These are phyloP conservation scores for Inonotus hispidus DNA, from an alignment of 1,284 basidiomycete genomes.

Conservation along the genomic window DNA sequence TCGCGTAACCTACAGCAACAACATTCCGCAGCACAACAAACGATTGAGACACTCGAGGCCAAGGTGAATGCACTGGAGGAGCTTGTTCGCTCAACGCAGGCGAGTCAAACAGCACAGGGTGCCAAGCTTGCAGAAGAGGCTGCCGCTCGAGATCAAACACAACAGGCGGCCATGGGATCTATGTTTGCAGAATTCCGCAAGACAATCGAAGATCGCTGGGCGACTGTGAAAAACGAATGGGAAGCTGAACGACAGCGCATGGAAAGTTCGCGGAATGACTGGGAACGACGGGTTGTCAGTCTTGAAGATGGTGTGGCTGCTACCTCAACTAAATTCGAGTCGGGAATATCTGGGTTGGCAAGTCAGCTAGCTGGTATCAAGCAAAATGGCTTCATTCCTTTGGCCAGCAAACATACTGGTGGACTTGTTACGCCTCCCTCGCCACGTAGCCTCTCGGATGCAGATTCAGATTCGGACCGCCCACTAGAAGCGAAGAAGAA, in stretches of 20 bases:
- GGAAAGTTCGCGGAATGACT: constrained; percentile 71
- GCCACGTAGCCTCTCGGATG: constrained; percentile 55
- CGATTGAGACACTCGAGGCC: constrained; percentile 71
- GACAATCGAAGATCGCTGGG: constrained; percentile 74
- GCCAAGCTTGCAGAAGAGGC: constrained; percentile 41
- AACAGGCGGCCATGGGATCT: constrained; percentile 40
- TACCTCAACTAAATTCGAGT: constrained; percentile 39
- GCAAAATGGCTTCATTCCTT: constrained; percentile 28
- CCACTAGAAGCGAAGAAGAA: constrained; percentile 1
- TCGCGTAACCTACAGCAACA: constrained; percentile 74
- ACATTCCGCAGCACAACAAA: constrained; percentile 73
- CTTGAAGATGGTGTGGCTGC: constrained; percentile 38
- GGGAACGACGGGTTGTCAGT: constrained; percentile 55
- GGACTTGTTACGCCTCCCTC: constrained; percentile 70
- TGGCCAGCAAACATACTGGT: constrained; percentile 20
- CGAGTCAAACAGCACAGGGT: constrained; percentile 34
- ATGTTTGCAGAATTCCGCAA: constrained; percentile 65
- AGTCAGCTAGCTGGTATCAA: constrained; percentile 36
- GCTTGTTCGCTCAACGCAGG: constrained; percentile 44
- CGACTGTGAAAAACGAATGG: constrained; percentile 76
- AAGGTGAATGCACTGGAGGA: constrained; percentile 59
- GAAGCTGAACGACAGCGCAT: constrained; percentile 75
- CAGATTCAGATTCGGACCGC: constrained; percentile 52
- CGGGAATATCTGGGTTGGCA: constrained; percentile 33
- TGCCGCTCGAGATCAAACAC: constrained; percentile 32